These are phyloP conservation scores for Chrysopogon serrulatus DNA, from an alignment of 176 grass and related monocot genomes.

Conservation along the genomic window DNA sequence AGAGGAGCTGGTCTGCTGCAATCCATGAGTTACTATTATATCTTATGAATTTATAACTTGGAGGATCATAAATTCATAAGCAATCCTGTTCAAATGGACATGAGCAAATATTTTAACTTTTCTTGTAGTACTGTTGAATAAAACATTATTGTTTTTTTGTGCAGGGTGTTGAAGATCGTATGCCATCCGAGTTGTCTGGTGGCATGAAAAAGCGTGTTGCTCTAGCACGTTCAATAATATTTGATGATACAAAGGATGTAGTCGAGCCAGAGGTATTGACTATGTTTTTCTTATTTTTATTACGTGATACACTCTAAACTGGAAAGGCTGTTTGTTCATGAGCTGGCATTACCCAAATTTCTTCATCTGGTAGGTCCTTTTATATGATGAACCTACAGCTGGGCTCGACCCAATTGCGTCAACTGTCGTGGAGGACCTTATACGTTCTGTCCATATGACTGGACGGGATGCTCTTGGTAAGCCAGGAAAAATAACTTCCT, in stretches of 20 bases:
- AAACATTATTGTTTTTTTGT: constrained; percentile 10
- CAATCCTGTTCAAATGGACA: neutral
- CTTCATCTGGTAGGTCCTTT: constrained; percentile 52
- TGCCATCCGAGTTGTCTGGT: constrained; percentile 93
- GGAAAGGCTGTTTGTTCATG: neutral
- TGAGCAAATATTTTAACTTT: neutral
- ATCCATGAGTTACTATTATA: neutral
- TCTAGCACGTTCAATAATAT: constrained; percentile 95
- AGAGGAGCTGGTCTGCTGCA: neutral
- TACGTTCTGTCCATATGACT: constrained; percentile 75
- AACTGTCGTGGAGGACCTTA: constrained; percentile 96
- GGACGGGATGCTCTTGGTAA: constrained; percentile 63
- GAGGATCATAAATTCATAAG: neutral
- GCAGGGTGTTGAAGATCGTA: constrained; percentile 82
- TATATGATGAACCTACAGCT: constrained; percentile 97
- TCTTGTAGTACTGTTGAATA: constrained; percentile 6
- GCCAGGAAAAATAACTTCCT: constrained; percentile 80
- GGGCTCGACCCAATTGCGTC: constrained; percentile 97
- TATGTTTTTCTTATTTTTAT: constrained; percentile 9
- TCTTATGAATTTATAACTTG: neutral
- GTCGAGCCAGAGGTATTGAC: constrained; percentile 86
- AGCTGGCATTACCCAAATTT: neutral
- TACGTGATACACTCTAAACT: neutral
- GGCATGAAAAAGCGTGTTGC: constrained; percentile 99
- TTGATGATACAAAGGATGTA: constrained; percentile 76